Evolutionary conservation across 495 filamentous ascomycete species (phyloP), one percentile per base, ranked within the genome.

Genomic region (Entonaema liquescens): DNA sequence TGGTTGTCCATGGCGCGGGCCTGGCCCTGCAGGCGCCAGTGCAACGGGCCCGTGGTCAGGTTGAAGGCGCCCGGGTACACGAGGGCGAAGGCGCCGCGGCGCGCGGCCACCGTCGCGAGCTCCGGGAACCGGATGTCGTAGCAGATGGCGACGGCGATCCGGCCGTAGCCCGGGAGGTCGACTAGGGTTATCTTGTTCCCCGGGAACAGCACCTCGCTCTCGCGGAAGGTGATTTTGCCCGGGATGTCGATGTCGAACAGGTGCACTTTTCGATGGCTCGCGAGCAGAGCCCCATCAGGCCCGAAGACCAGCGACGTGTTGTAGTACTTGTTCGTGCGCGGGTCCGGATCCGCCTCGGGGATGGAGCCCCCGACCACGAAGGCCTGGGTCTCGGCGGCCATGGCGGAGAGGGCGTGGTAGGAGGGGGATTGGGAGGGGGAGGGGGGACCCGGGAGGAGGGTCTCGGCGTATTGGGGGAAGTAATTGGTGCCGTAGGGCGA

Each of bases 171-270:
- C 2, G 93, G 91, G 5, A 97, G 80, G 56, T 96, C 91, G 21
- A 98, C 81, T 0, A 98, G 77, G 0, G 95, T 96, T 44, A 97
- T 71, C 68, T 90, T 87, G 79, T 93, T 88, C 0, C 95, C 95
- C 0, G 95, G 91, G 1, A 85, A 89, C 19, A 99, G 85, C 7
- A 97, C 93, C 53, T 97, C 93, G 58, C 89, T 92, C 80, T 99
- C 95, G 65, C 87, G 87, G 83, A 99, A 99, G 13, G 76, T 89
- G 78, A 99, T 97, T 78, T 93, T 92, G 29, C 93, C 94, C 1
- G 95, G 95, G 74, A 99, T 99, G 78, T 95, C 91, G 73, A 99
- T 99, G 82, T 99, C 95, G 82, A 99, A 99, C n/a, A 99, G 85
- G 77, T 99, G 95, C 19, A 95, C 88, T 79, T 99, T 99, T 67